Conservation (phyloP, 225 moss, liverwort and hornwort genomes). For the Physcomitrium patens region DNA sequence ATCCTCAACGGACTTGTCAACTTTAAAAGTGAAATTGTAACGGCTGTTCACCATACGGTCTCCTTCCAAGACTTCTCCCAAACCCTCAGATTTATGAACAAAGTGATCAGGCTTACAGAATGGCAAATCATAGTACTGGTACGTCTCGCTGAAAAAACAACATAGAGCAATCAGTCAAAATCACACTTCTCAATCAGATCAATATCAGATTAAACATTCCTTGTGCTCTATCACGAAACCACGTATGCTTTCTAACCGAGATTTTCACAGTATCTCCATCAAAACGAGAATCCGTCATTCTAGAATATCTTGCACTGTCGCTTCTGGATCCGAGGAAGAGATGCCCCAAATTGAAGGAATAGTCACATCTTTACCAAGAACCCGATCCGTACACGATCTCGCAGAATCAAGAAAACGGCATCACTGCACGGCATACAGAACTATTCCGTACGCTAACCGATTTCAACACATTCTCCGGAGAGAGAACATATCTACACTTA, state of each 20-base stretch:
- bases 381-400: no score
- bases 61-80: conserved; percentile 96
- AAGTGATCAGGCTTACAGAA: conserved; percentile 76
- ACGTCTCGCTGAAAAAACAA: conserved; percentile 78
- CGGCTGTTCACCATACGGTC: conserved; percentile 94
- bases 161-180: conserved; percentile 12
- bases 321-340: background rate
- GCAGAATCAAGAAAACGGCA: conserved; percentile 5
- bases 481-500: background rate
- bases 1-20: conserved; percentile 62
- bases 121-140: conserved; percentile 95
- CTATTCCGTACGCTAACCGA: background rate
- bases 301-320: background rate
- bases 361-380: no score
- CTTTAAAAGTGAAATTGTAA: conserved; percentile 83
- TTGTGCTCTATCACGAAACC: background rate
- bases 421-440: conserved; percentile 13
- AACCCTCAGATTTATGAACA: conserved; percentile 81
- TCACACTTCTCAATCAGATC: conserved; percentile 3
- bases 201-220: background rate
- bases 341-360: background rate
- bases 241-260: background rate
- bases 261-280: background rate
- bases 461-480: no score
- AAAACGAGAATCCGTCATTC: background rate